These are phyloP conservation scores for Rugonectria rugulosa DNA, from an alignment of 2,329 filamentous ascomycete species.

Conservation along the genomic window DNA sequence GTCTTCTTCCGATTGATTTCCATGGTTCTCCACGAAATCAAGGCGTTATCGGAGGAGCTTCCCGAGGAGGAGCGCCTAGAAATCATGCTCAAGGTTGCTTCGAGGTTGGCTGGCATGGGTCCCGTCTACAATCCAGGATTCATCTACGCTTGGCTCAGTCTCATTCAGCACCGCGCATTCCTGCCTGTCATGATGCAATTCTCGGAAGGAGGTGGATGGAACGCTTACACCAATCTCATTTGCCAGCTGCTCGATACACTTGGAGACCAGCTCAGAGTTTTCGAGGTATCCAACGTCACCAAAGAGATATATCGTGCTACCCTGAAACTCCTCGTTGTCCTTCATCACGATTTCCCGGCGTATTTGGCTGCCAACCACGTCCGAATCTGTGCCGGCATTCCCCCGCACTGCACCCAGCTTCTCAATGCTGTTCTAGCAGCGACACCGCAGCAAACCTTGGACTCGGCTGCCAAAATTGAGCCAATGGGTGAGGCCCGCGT, in stretches of 20 bases:
- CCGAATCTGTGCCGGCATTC: constrained; percentile 80
- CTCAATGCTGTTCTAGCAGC: constrained; percentile 89
- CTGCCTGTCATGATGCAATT: constrained; percentile 78
- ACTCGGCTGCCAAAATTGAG: constrained; percentile 78
- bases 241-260: constrained; percentile 76
- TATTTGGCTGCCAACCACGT: constrained; percentile 90
- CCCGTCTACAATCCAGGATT: constrained; percentile 84
- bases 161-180: constrained; percentile 86
- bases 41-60: constrained; percentile 64
- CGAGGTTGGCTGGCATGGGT: constrained; percentile 75
- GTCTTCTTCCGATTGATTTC: constrained; percentile 93
- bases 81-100: constrained; percentile 75
- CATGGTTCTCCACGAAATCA: constrained; percentile 78
- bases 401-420: constrained; percentile 84
- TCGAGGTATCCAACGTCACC: constrained; percentile 71
- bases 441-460: constrained; percentile 73
- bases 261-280: constrained; percentile 79
- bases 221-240: constrained; percentile 75
- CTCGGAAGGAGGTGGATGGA: constrained; percentile 76
- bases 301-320: constrained; percentile 87
- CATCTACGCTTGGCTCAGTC: constrained; percentile 81
- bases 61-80: constrained; percentile 69
- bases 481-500: constrained; percentile 77
- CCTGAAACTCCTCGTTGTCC: constrained; percentile 80
- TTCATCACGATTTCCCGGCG: constrained; percentile 95